A percentile compares a stretch with the other conserved stretches of the same genome.
Conservation (phyloP, 129 eudicot genomes). For the Glebionis coronaria region DNA sequence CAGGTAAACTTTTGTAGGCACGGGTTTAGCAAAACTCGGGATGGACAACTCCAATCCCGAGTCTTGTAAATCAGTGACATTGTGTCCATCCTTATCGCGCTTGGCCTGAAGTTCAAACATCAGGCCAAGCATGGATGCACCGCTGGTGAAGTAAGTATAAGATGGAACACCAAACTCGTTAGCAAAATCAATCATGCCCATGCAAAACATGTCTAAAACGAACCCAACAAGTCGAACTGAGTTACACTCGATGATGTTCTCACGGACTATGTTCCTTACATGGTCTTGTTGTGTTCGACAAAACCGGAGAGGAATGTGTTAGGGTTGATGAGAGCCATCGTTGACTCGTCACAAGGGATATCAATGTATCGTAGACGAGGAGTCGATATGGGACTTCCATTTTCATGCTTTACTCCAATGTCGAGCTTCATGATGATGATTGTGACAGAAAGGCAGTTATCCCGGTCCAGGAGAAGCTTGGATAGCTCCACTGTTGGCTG, state of each 20-base stretch:
- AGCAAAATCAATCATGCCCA: slow-evolving; percentile 25
- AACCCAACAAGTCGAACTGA: slow-evolving; percentile 19
- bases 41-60: slow-evolving; percentile 9
- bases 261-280: slow-evolving; percentile 1
- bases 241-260: neutral
- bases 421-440: slow-evolving; percentile 21
- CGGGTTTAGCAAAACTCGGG: slow-evolving; percentile 20
- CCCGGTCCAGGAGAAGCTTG: slow-evolving; percentile 20
- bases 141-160: slow-evolving; percentile 19
- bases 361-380: too few relatives aligned
- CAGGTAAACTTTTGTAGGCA: slow-evolving; percentile 19
- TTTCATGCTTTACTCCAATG: neutral
- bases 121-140: slow-evolving; percentile 16
- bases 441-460: slow-evolving; percentile 27
- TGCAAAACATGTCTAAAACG: slow-evolving; percentile 26
- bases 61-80: slow-evolving; percentile 14
- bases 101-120: slow-evolving; percentile 22
- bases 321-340: too few relatives aligned
- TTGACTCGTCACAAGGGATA: too few relatives aligned
- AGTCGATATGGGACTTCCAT: neutral
- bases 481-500: slow-evolving; percentile 26
- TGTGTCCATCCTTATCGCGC: slow-evolving; percentile 8
- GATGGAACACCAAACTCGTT: slow-evolving; percentile 25
- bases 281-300: too few relatives aligned
- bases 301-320: too few relatives aligned